Evolutionary conservation across 805 yeast species (phyloP), one percentile per base, ranked within the genome.

Genomic region (Candida yuanshanica): DNA sequence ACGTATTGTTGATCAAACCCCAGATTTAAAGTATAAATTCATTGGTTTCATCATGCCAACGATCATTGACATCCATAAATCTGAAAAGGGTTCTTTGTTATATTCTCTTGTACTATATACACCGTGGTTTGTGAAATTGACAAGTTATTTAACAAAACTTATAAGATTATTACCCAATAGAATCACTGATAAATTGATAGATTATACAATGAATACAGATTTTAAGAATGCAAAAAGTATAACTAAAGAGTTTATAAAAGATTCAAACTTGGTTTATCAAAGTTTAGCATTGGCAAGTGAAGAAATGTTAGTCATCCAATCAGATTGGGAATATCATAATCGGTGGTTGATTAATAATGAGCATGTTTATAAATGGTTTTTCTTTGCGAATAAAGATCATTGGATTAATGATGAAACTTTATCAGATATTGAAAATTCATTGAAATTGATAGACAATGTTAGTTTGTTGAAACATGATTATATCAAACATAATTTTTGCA

Each of bases 21-120:
- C 53, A 11, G 43, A 48, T 2, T 49, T 56, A 5, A 46, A 60
- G 5, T 60, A 77, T 24, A 59, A 56, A 38, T 69, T 76, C 41
- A 66, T 74, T 17, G 87, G 88, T 0, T 63, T 83, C 38, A 64
- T 83, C 16, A 81, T 85, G 40, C 95, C 95, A 1, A 82, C 93
- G 0, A 66, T 84, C 17, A 66, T 69, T 20, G 81, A 82, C 49
- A 77, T 84, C 24, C 77, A 77, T 36, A 50, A 53, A 32, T 70
- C 77, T 20, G 53, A 50, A 21, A 65, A 66, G 39, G 79, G 81
- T 17, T 14, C 41, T 10, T 20, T 41, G 36, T 47, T 76, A 43
- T 38, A 58, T 31, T 33, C 39, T 18, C 51, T 56, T 20, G 61
- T 50, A 23, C 54, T 43, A 36, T 43, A 42, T 17, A 52, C 62